Evolutionary conservation across 1,139 yeast genomes (phyloP).

Genomic region (Scheffersomyces lignicola): DNA sequence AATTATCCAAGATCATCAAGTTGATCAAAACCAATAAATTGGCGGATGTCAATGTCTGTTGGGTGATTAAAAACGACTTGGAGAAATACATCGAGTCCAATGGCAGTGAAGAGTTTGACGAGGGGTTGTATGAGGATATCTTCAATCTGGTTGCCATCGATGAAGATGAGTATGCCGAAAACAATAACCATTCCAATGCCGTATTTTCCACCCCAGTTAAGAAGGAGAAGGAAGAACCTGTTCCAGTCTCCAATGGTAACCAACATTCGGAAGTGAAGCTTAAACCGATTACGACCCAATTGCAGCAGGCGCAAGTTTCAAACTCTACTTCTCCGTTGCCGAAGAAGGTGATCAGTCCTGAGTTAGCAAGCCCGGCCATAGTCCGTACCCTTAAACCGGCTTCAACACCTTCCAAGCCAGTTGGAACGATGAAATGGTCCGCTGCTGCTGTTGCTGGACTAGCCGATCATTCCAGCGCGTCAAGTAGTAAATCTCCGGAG

Average conservation of each 20-base stretch:
- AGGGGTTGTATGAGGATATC: slow-evolving; percentile 46
- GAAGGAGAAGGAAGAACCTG: slow-evolving; percentile 13
- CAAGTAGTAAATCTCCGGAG: slow-evolving; percentile 3
- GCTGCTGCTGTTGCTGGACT: slow-evolving; percentile 54
- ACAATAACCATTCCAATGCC: slow-evolving; percentile 61
- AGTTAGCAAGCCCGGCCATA: slow-evolving; percentile 29
- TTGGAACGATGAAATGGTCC: slow-evolving; percentile 68
- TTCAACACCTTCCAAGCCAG: slow-evolving; percentile 62
- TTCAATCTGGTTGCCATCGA: slow-evolving; percentile 21
- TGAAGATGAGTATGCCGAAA: slow-evolving; percentile 16
- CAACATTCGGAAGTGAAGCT: neutral
- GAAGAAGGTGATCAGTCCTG: slow-evolving; percentile 18
- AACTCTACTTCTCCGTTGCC: neutral
- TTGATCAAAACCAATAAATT: slow-evolving; percentile 31
- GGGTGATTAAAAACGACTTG: slow-evolving; percentile 43
- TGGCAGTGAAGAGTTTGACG: slow-evolving; percentile 43
- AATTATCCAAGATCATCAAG: slow-evolving; percentile 33
- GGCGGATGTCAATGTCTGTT: slow-evolving; percentile 33
- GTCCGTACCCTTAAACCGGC: slow-evolving; percentile 65
- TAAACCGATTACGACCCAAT: neutral
- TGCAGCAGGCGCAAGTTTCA: neutral
- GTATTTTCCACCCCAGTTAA: slow-evolving; percentile 73
- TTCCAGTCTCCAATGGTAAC: neutral
- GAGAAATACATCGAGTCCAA: slow-evolving; percentile 38
- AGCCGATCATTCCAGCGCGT: slow-evolving; percentile 8